Percentiles rank a stretch among this genome's conserved stretches.
Conservation (phyloP, 371 early-diverging fungal genomes). For the Rhizopus stolonifer region DNA sequence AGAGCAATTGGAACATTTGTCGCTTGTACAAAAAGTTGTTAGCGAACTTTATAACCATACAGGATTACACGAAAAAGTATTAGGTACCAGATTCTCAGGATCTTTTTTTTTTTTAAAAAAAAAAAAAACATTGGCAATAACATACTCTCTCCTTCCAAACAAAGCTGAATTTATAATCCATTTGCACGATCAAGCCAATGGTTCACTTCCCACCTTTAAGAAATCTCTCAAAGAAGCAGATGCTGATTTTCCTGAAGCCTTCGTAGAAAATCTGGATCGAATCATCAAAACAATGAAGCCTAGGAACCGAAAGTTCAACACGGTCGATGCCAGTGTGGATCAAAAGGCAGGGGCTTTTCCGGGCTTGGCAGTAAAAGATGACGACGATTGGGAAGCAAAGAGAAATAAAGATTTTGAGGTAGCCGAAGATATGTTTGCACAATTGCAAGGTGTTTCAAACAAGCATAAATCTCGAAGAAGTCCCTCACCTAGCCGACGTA, state of each 20-base stretch:
- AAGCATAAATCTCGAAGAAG: slow-evolving; percentile 29
- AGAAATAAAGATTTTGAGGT: slow-evolving; percentile 43
- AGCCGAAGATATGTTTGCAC: slow-evolving; percentile 57
- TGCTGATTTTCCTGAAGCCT: slow-evolving; percentile 83
- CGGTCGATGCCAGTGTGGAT: slow-evolving; percentile 28
- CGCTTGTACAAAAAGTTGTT: slow-evolving; percentile 89
- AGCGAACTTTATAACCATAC: slow-evolving; percentile 91
- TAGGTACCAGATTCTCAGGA: no score
- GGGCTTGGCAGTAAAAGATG: slow-evolving; percentile 77
- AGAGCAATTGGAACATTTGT: slow-evolving; percentile 84
- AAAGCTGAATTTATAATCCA: slow-evolving; percentile 80
- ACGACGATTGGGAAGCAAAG: slow-evolving; percentile 50
- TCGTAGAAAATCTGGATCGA: slow-evolving; percentile 84
- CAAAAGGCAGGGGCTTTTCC: slow-evolving; percentile 71
- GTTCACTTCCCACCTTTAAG: slow-evolving; percentile 69
- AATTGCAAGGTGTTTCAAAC: slow-evolving; percentile 49
- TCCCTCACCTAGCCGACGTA: slow-evolving; percentile 3
- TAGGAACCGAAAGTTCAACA: slow-evolving; percentile 18
- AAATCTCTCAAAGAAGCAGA: slow-evolving; percentile 65
- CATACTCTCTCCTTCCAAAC: slow-evolving; percentile 9
- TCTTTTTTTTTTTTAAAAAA: background rate
- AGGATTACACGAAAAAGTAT: slow-evolving; percentile 85
- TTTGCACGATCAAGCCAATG: slow-evolving; percentile 66
- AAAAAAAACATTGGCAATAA: background rate
- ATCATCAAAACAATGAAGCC: slow-evolving; percentile 88